These are phyloP conservation scores for Emergomyces pasteurianus DNA, from an alignment of 2,329 filamentous ascomycete genomes.

Conservation along the genomic window DNA sequence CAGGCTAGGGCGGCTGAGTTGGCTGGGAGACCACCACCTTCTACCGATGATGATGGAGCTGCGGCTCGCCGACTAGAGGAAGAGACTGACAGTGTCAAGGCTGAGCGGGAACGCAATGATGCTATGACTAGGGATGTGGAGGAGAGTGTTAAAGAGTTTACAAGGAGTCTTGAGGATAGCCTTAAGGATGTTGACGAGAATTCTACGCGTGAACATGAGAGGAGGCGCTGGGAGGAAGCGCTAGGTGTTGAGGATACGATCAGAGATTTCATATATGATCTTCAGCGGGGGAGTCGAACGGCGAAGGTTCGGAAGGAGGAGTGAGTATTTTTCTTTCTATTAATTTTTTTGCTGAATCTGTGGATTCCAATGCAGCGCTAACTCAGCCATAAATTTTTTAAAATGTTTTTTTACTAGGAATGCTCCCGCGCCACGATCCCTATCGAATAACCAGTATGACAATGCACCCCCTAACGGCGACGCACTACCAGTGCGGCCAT, in stretches of 20 bases:
- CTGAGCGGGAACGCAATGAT: slow-evolving; percentile 87
- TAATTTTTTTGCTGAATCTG: no score
- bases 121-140: slow-evolving; percentile 95
- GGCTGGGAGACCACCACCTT: slow-evolving; percentile 66
- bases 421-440: slow-evolving; percentile 31
- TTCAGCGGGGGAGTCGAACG: slow-evolving; percentile 75
- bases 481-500: slow-evolving; percentile 22
- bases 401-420: not conserved
- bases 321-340: slow-evolving; percentile 23
- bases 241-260: slow-evolving; percentile 94
- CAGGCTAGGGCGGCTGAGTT: slow-evolving; percentile 89
- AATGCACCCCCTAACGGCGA: slow-evolving; percentile 40
- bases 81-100: slow-evolving; percentile 67
- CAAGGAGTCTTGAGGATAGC: slow-evolving; percentile 69
- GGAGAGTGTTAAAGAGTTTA: slow-evolving; percentile 84
- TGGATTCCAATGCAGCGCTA: no score
- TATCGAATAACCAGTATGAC: slow-evolving; percentile 41
- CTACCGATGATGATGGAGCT: slow-evolving; percentile 58
- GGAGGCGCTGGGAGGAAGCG: slow-evolving; percentile 87
- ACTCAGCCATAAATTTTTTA: no score
- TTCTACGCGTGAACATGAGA: slow-evolving; percentile 75
- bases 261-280: slow-evolving; percentile 93
- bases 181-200: slow-evolving; percentile 70
- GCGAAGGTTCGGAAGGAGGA: slow-evolving; percentile 56
- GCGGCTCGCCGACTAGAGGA: slow-evolving; percentile 79